Evolutionary conservation across 345 rosid genomes (phyloP), one percentile per base, ranked within the genome.

Genomic region (Bretschneidera sinensis): DNA sequence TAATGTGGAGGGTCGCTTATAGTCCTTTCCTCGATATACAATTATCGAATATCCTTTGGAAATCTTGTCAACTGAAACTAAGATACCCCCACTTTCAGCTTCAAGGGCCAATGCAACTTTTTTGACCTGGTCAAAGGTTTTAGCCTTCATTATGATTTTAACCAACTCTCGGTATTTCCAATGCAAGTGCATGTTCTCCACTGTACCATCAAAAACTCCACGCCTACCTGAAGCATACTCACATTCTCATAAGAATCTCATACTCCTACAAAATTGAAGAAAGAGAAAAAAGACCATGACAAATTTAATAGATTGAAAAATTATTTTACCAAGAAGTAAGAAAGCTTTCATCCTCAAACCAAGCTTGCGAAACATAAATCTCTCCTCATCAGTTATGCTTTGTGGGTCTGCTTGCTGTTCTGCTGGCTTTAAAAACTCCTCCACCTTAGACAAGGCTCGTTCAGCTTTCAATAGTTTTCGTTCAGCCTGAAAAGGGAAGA

Each of bases 141-240:
- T 85, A 59, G 83, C 83, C 74, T 89, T 87, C 74, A 87, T 70
- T 48, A 87, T 76, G 67, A 92, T 85, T 76, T 92, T 89, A 63
- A 92, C 74, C 75, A 92, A 76, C 64, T 89, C 98, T 23, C 98
- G 76, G 67, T 92, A 84, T 64, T 89, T 92, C 98, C 98, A 92
- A 63, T 89, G 98, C 81, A 92, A 81, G 78, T 92, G 98, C 97
- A 92, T 92, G 76, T 92, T 92, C 70, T 92, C 97, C 69, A 92
- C 85, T 0, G 98, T 92, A 59, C 98, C 97, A 74, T 84, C 96
- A 57, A 89, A 92, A 70, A 92, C 89, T 35, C 98, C 98, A 55
- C 96, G 89, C 54, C 97, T 72, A 68, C 97, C 98, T 92, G 82
- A 68, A 81, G 34, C 63, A 69, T 64, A 64, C 54, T 11, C 58